Evolutionary conservation across 208 protist genomes (phyloP), one percentile per base, ranked within the genome.

Genomic region (Acanthamoeba polyphaga): DNA sequence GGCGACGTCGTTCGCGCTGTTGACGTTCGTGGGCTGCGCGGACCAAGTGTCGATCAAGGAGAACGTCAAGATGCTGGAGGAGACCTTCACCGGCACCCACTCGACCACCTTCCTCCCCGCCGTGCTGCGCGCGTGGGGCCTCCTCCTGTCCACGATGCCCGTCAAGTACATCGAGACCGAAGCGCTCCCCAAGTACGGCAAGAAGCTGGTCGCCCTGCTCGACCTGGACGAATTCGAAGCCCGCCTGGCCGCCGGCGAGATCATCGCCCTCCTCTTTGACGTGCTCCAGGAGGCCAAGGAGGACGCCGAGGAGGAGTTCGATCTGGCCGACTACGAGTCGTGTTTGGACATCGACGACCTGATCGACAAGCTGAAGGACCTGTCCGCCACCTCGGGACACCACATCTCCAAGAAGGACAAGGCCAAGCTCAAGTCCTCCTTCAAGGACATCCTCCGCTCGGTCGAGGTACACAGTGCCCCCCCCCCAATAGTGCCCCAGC

Each of bases 391-490:
- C 24, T 88, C 80, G n/a, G 80, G 80, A 51, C 80, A 88, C 80
- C 80, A 88, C 51, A 88, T 88, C 12, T 55, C 80, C 22, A 88
- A 88, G 80, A 88, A 88, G 51, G 80, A 88, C 10, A 88, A 88
- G 80, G 53, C 34, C 80, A 88, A 88, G n/a, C 22, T 88, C 29
- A 88, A 88, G 80, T 88, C 80, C 29, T 88, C 80, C 51, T 88
- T 88, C 80, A 88, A 88, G 51, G 80, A 88, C 80, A 88, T 88
- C 32, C 80, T 88, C 10, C 80, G 53, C 80, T 88, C 80, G 29
- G 34, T 88, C 32, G 80, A 88, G 80, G 80, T 88, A 43, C 29
- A 27, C 29, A 27, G 2, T 46, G 70, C 60, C 19, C 17, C 12
- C 68, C 13, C 27, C 34, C 34, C 34, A 34, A 34, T 34, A 34